Base-by-base conservation (phyloP, 371 early-diverging fungal species). In the Apophysomyces trapeziformis region DNA sequence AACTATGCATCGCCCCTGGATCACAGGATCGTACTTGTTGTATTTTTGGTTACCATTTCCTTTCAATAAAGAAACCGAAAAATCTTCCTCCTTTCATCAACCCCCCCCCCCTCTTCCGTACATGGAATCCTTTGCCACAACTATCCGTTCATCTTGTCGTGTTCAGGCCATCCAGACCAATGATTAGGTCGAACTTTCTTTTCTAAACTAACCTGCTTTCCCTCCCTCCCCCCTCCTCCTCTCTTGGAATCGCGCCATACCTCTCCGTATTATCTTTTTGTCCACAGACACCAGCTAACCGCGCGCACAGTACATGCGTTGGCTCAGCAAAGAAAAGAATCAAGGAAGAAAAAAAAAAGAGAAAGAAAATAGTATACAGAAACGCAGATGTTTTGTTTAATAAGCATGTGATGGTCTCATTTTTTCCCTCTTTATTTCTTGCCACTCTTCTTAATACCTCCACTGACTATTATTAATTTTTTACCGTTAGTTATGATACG, bases 381-480 rank as follows among this genome's bases (percentile, higher is more conserved):
- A 56, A 60, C 6, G 41, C 36, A 56, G 56, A 41, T 13, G 41
- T 41, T 41, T 41, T 13, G 8, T 41, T 41, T 11, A 41, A 11
- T 11, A 41, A 41, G 11, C 41, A 45, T 32, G 56, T 44, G 37
- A 59, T 9, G n/a, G 16, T 8, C 46, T 46, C 32, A 2, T 26
- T 26, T 26, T 2, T 26, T 26, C 2, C 32, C 32, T 21, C 47
- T 70, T 85, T 89, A 89, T 86, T 91, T 91, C 84, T 89, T 89
- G 68, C 90, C 90, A 63, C 88, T 87, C 85, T 91, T 91, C 80
- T 91, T 91, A 72, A 91, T 91, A 60, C 91, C 91, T 70, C 91
- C 91, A 61, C 84, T 71, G 38, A 85, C 87, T 87, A 67, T 47
- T 60, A 12, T 60, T 43, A 47, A 26, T 26, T 26, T 26, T 26